Evolutionary conservation across 768 basidiomycete genomes (phyloP).

Genomic region (Boletus rufocinnamomeus): DNA sequence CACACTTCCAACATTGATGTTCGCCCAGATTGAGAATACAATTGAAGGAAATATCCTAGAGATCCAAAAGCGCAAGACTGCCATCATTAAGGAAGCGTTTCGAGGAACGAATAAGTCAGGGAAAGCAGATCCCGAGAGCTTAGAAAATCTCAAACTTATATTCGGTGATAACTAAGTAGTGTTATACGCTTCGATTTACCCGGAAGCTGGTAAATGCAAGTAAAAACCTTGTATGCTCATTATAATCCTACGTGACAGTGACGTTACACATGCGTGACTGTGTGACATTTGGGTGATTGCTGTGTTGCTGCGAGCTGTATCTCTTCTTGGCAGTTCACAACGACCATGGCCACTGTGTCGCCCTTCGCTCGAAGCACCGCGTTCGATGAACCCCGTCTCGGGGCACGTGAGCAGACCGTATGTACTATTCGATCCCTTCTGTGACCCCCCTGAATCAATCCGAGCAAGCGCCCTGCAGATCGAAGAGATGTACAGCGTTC

Average conservation of each 20-base stretch:
- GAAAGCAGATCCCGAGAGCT: constrained; percentile 63
- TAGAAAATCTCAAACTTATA: constrained; percentile 69
- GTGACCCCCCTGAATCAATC: constrained; percentile 30
- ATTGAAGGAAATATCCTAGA: constrained; percentile 78
- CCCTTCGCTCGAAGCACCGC: constrained; percentile 63
- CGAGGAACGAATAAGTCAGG: constrained; percentile 50
- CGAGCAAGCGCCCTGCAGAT: constrained; percentile 56
- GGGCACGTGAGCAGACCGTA: constrained; percentile 61
- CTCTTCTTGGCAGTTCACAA: constrained; percentile 22
- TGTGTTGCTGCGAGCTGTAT: constrained; percentile 24
- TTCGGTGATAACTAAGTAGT: constrained; percentile 21
- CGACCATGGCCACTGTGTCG: constrained; percentile 42
- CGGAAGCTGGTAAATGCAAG: too few relatives aligned
- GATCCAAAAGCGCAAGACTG: constrained; percentile 86
- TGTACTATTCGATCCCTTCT: constrained; percentile 18
- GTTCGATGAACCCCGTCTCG: constrained; percentile 54
- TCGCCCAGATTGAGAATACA: constrained; percentile 60
- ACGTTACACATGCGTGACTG: constrained; percentile 21
- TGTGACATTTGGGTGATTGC: constrained; percentile 22
- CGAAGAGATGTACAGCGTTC: constrained; percentile 98
- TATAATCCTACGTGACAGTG: constrained; percentile 47
- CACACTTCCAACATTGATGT: neutral
- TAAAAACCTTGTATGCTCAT: too few relatives aligned
- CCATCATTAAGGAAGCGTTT: constrained; percentile 84
- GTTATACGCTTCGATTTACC: too few relatives aligned